Conservation (phyloP, 768 basidiomycete genomes). For the Russula emetica region DNA sequence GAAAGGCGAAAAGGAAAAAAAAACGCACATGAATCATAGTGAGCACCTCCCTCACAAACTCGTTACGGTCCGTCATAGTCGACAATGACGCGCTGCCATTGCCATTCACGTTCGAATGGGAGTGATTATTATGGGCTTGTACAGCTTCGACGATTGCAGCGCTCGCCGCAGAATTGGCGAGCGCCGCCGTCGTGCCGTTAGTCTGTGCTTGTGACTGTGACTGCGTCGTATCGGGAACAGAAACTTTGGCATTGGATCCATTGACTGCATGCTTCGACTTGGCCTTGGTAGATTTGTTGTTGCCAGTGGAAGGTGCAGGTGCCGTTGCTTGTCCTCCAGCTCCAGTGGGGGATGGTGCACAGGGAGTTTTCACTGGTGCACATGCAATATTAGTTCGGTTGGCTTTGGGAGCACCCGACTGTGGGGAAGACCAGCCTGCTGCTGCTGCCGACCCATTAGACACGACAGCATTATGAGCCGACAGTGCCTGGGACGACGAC, state of each 20-base stretch:
- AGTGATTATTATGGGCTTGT: neutral
- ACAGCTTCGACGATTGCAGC: constrained; percentile 25
- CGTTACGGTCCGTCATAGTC: constrained; percentile 31
- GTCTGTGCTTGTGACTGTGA: neutral
- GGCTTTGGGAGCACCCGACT: neutral
- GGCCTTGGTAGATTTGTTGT: constrained; percentile 11
- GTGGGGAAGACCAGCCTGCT: neutral
- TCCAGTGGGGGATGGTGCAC: neutral
- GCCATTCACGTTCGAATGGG: constrained; percentile 23
- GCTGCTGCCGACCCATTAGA: neutral
- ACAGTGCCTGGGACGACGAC: neutral
- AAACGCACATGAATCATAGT: constrained; percentile 45
- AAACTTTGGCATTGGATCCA: constrained; percentile 8
- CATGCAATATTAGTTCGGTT: constrained; percentile 6
- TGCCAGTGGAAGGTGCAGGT: neutral
- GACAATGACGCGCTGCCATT: constrained; percentile 14
- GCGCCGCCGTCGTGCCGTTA: neutral
- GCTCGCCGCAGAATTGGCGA: constrained; percentile 19
- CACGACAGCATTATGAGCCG: neutral
- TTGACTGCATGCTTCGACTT: constrained; percentile 15
- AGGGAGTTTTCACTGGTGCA: neutral
- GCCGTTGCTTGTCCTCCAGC: constrained; percentile 3
- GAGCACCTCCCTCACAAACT: constrained; percentile 66
- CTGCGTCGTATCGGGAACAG: neutral
- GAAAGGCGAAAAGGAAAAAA: neutral